Evolutionary conservation across 495 filamentous ascomycete genomes (phyloP), one percentile per base, ranked within the genome.

Genomic region (Filosporella fistucella): DNA sequence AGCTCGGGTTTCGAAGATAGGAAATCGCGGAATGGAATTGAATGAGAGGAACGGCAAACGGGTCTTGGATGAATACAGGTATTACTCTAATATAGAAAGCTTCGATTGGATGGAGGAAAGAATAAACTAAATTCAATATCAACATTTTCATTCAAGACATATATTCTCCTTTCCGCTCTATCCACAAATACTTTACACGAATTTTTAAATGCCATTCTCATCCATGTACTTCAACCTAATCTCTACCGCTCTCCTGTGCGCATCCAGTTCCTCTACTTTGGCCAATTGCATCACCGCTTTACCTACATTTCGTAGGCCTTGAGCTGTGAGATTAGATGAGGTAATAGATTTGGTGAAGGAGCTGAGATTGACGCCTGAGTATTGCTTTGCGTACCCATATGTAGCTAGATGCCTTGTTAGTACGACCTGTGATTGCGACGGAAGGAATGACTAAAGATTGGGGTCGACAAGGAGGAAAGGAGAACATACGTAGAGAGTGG

Each of bases 271-370:
- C 64, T 98, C 93, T 6, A 98, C 89, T 51, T 86, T 86, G 5
- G 93, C 93, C 21, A 98, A 69, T 60, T 86, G 85, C 88, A 96
- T 95, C 18, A 98, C 93, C 0, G 93, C 91, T 29, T 73, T 71
- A 8, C 93, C 85, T 0, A 98, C 83, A 57, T 89, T 88, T 50
- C 76, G 68, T 42, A 98, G 67, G 1, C 93, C 93, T 47, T 96
- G 78, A 17, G 81, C 79, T 0, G 90, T 94, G 52, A 98, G 73
- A 64, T 94, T 84, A 0, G 88, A 87, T 66, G 85, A 89, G 8
- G 93, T 98, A 60, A 98, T 91, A 68, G 96, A 88, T 71, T 98
- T 98, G 52, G 95, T 74, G 69, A 95, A 98, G 0, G 89, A 95
- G 4, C 79, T 89, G 1, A 98, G 80, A 63, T 95, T 98, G 52